Percentiles rank a stretch among this genome's conserved stretches.
These are phyloP conservation scores for Capronia americana DNA, from an alignment of 2,329 filamentous ascomycete genomes.

Conservation along the genomic window DNA sequence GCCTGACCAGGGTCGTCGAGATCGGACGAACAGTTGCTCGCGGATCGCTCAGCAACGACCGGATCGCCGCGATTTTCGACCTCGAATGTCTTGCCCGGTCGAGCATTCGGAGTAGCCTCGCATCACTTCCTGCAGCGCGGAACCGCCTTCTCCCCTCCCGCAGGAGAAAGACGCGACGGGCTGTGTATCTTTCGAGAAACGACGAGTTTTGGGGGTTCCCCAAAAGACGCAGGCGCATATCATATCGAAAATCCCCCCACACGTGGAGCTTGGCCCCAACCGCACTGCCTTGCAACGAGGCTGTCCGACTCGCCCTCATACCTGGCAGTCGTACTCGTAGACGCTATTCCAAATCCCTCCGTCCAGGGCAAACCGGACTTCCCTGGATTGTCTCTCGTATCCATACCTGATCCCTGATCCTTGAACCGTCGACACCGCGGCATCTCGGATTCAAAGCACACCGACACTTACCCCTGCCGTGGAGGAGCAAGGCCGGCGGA, in stretches of 20 bases:
- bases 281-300: not conserved
- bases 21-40: not conserved
- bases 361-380: not conserved
- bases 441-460: not conserved
- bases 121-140: not conserved
- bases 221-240: not conserved
- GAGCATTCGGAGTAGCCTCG: not conserved
- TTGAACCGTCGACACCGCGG: not conserved
- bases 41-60: not conserved
- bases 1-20: not conserved
- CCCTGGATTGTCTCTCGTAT: not conserved
- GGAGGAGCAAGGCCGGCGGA: not conserved
- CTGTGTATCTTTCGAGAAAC: not conserved
- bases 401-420: not conserved
- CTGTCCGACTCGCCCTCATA: not conserved
- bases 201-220: not conserved
- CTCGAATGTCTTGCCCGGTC: not conserved
- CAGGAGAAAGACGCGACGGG: not conserved
- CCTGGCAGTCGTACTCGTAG: not conserved
- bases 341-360: not conserved
- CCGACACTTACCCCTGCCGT: not conserved
- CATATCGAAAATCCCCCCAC: not conserved
- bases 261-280: not conserved
- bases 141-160: not conserved
- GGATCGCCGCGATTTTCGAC: not conserved